Evolutionary conservation across 2,329 filamentous ascomycete species (phyloP), one percentile per base, ranked within the genome.

Genomic region (Didymosphaeria variabile): DNA sequence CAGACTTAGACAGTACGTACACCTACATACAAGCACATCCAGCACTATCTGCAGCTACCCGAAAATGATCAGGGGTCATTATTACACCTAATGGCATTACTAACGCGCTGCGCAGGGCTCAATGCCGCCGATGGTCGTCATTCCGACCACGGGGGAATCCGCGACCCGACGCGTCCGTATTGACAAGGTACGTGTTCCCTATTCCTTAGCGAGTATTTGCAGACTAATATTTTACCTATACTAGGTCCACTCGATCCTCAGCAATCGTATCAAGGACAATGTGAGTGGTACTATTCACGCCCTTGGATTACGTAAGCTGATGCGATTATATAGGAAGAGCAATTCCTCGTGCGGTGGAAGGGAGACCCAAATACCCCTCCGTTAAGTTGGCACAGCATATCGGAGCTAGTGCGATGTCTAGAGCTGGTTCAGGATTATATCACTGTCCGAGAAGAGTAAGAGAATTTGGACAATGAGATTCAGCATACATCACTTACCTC

Each of bases 361-460:
- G 26, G 55, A 3, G 58, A 61, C 5, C 54, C 62, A 2, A 61
- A 59, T 3, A 66, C 55, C 12, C 64, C 76, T 0, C 75, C 80
- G 1, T 67, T 78, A 3, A 81, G 79, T 6, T 84, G 82, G 82
- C 82, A 84, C 55, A 42, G 62, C 1, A 36, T 83, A 0, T 58
- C 70, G 0, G 82, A 83, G 54, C 73, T 84, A 0, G 61, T 63
- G 0, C 52, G 68, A 6, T 79, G 78, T 38, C 69, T 83, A 0
- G 75, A 80, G 52, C 60, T 74, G 1, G 71, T 84, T 0, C 82
- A 84, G 54, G 68, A 70, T 1, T 83, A 84, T 54, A 63, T 84
- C 0, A 77, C 80, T 1, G 29, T 31, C 15, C 65, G 69, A 34
- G 60, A 72, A 17, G 67, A 67, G 75, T 76, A 64, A 57, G 67